phyloP scores from a whole-genome alignment of 345 rosid genomes.

The Lagerstroemia speciosa region DNA sequence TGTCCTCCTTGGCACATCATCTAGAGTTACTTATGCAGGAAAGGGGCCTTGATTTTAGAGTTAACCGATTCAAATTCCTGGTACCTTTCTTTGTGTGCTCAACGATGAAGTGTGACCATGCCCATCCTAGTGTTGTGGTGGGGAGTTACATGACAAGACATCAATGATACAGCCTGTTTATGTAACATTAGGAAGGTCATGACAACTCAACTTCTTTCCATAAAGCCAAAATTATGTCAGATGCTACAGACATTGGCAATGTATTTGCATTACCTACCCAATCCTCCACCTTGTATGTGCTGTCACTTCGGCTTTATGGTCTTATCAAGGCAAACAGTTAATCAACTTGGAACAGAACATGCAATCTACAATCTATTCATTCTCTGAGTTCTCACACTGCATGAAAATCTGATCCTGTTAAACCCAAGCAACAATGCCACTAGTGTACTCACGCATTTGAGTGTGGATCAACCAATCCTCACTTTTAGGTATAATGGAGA shows the following conservation, averaged over 20 bases:
- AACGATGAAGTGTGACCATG: too few relatives aligned
- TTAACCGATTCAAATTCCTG: too few relatives aligned
- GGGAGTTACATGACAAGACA: neutral
- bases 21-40: too few relatives aligned
- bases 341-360: neutral
- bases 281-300: neutral
- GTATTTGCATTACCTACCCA: neutral
- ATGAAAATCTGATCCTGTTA: neutral
- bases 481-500: neutral
- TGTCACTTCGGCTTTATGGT: neutral
- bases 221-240: neutral
- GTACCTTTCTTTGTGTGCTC: too few relatives aligned
- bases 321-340: neutral
- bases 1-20: too few relatives aligned
- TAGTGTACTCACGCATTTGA: too few relatives aligned
- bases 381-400: neutral
- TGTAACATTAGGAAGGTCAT: neutral
- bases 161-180: neutral
- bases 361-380: neutral
- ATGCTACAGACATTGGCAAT: neutral
- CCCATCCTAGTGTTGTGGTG: too few relatives aligned
- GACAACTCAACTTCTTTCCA: neutral
- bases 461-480: too few relatives aligned
- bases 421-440: neutral
- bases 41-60: too few relatives aligned